Conservation (phyloP, 208 protist genomes). For the Leptomonas pyrrhocoris region DNA sequence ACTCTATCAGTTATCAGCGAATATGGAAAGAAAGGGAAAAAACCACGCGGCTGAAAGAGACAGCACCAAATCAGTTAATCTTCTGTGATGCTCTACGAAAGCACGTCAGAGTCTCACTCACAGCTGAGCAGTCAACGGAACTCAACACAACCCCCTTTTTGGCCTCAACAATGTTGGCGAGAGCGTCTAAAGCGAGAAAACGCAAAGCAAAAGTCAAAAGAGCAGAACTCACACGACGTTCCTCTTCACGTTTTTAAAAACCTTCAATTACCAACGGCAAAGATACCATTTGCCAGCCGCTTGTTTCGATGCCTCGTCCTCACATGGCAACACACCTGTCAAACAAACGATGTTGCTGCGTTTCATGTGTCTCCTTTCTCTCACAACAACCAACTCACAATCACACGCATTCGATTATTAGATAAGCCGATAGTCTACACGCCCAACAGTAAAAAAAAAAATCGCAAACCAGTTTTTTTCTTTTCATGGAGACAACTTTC, state of each 20-base stretch:
- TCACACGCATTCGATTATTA: neutral
- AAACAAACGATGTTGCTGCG: neutral
- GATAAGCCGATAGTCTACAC: neutral
- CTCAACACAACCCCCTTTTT: neutral
- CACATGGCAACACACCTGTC: neutral
- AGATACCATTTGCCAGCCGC: neutral
- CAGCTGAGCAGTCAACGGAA: slow-evolving; percentile 3
- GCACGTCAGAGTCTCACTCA: slow-evolving; percentile 7
- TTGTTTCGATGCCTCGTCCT: neutral
- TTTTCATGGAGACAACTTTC: too few relatives aligned
- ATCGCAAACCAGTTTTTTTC: too few relatives aligned
- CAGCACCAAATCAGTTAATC: too few relatives aligned
- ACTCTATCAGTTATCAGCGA: too few relatives aligned
- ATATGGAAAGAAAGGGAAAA: neutral
- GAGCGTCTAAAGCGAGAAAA: neutral
- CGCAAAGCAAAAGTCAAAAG: slow-evolving; percentile 2
- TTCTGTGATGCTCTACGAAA: neutral
- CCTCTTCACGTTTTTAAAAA: neutral
- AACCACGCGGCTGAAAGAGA: neutral
- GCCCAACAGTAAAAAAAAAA: neutral
- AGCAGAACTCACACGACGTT: slow-evolving; percentile 7
- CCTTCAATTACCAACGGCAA: neutral
- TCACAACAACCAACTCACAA: neutral
- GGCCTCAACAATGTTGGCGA: neutral
- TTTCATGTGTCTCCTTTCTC: neutral